Evolutionary conservation across 257 asterid genomes (phyloP).

Genomic region (Solanum chilense): DNA sequence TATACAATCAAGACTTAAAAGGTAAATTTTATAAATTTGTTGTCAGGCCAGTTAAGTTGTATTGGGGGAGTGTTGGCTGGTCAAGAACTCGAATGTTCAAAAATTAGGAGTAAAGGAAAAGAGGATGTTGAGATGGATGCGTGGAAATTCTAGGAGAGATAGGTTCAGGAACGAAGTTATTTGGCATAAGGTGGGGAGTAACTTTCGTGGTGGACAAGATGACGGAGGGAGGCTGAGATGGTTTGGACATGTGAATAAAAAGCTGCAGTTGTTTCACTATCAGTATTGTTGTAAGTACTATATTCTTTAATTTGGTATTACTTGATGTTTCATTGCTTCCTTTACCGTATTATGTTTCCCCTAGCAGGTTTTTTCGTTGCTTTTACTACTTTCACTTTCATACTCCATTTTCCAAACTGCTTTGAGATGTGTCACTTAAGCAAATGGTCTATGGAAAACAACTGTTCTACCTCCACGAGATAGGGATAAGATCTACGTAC

Average conservation of each 20-base stretch:
- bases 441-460: not conserved
- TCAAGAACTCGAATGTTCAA: not conserved
- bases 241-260: not conserved
- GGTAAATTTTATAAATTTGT: not conserved
- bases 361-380: not conserved
- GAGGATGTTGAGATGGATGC: not conserved
- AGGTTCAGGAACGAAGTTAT: not conserved
- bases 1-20: not conserved
- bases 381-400: not conserved
- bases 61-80: not conserved
- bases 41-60: not conserved
- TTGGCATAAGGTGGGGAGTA: not conserved
- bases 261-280: no score
- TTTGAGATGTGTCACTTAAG: no score
- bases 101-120: not conserved
- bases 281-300: not conserved
- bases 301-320: not conserved
- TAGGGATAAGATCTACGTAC: not conserved
- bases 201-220: not conserved
- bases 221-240: not conserved
- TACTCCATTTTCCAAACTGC: not conserved
- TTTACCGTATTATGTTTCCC: not conserved
- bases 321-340: not conserved
- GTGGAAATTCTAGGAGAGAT: not conserved
- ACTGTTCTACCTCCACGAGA: not conserved